A percentile compares a stretch with the other conserved stretches of the same genome.
Evolutionary conservation across 768 basidiomycete genomes (phyloP).

Genomic region (Panellus pusillus): DNA sequence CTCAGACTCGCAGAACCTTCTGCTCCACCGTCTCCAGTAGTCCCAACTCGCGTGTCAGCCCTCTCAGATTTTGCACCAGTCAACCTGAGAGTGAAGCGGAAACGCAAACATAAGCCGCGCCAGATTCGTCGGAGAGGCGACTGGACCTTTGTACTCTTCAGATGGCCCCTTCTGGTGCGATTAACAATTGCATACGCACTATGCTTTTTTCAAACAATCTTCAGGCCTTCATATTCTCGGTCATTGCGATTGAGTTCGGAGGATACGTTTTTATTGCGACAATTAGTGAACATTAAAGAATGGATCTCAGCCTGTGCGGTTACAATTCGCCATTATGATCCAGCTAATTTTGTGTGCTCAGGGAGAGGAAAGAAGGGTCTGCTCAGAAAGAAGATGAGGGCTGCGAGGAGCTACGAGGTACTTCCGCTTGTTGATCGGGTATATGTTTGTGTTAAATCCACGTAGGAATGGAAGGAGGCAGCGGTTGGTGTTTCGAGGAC

Average conservation of each 20-base stretch:
- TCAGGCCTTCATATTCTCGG: conserved; percentile 77
- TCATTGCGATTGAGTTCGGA: conserved; percentile 84
- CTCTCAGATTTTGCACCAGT: conserved; percentile 90
- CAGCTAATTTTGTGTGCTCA: conserved; percentile 27
- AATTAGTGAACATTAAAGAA: conserved; percentile 93
- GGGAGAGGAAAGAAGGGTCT: conserved; percentile 86
- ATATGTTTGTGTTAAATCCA: not conserved
- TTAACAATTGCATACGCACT: not conserved
- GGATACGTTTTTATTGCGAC: conserved; percentile 85
- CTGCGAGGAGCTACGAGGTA: conserved; percentile 73
- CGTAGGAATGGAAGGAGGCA: conserved; percentile 83
- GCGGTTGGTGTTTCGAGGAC: conserved; percentile 43
- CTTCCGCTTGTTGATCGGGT: conserved; percentile 11
- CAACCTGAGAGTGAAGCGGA: conserved; percentile 70
- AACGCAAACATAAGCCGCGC: conserved; percentile 34
- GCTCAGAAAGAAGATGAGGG: conserved; percentile 73
- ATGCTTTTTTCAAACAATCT: not conserved
- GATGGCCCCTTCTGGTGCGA: conserved; percentile 85
- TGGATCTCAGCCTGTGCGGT: conserved; percentile 78
- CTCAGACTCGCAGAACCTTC: conserved; percentile 35
- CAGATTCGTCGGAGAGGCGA: conserved; percentile 46
- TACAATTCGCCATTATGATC: not conserved
- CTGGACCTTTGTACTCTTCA: conserved; percentile 71
- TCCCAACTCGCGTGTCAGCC: conserved; percentile 64
- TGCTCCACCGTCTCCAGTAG: conserved; percentile 41